phyloP scores from a whole-genome alignment of 805 yeast genomes.

The Lachancea sp. region DNA sequence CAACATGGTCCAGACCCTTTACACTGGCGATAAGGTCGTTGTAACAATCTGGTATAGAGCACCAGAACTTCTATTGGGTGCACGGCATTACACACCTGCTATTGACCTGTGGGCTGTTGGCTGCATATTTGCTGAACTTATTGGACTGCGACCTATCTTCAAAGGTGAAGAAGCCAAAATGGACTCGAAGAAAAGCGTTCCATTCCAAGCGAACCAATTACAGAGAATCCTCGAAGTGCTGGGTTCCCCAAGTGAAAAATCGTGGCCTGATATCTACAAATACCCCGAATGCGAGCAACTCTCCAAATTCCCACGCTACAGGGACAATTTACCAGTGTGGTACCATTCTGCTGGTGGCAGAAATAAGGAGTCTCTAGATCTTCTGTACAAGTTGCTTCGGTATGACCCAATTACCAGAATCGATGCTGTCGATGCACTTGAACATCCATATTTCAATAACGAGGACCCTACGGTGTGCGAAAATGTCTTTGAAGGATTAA shows the following conservation, averaged over 20 bases:
- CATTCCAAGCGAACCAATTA: conserved; percentile 89
- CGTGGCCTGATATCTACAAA: conserved; percentile 71
- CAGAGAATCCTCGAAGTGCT: conserved; percentile 86
- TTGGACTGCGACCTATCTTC: conserved; percentile 85
- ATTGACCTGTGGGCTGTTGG: conserved; percentile 96
- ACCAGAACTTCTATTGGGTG: conserved; percentile 85
- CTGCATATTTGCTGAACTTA: conserved; percentile 84
- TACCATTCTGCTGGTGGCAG: conserved; percentile 75
- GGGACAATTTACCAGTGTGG: conserved; percentile 69
- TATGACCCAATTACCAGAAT: conserved; percentile 80
- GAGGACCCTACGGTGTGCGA: conserved; percentile 61
- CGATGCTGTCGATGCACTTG: conserved; percentile 69
- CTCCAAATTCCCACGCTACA: conserved; percentile 50
- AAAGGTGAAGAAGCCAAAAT: conserved; percentile 97
- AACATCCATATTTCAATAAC: conserved; percentile 64
- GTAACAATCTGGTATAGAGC: conserved; percentile 97
- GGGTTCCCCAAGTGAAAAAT: conserved; percentile 76
- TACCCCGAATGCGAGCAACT: conserved; percentile 80
- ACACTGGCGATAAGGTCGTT: conserved; percentile 90
- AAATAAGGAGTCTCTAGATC: conserved; percentile 58
- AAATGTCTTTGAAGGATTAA: conserved; percentile 75
- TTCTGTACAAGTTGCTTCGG: conserved; percentile 57
- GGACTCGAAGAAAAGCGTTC: conserved; percentile 87
- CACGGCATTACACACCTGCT: conserved; percentile 87
- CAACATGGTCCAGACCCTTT: conserved; percentile 78